phyloP scores from a whole-genome alignment of 1,139 yeast genomes.

The Geotrichum cucujoidarum region DNA sequence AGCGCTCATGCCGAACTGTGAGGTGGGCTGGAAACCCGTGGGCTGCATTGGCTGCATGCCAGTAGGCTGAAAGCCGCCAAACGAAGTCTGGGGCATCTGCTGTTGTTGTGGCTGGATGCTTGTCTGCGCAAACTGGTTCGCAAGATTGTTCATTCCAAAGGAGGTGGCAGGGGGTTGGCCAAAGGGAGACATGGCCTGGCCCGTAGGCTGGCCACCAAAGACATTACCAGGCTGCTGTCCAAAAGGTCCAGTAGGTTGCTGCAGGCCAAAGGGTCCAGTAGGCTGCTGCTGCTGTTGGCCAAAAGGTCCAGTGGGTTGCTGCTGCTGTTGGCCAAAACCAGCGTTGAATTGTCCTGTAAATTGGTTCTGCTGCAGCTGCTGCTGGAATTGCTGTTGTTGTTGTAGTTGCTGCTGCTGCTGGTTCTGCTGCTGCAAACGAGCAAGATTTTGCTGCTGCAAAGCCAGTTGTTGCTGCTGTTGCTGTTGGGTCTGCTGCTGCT shows the following conservation, averaged over 20 bases:
- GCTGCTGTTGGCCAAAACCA: background rate
- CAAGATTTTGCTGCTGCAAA: background rate
- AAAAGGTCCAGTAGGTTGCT: slow-evolving; percentile 2
- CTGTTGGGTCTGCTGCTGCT: slow-evolving; percentile 18
- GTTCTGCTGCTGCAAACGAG: background rate
- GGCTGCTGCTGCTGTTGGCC: slow-evolving; percentile 1
- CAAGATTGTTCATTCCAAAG: slow-evolving; percentile 21
- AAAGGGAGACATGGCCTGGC: background rate
- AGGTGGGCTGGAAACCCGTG: slow-evolving; percentile 16
- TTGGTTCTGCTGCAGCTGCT: slow-evolving; percentile 3
- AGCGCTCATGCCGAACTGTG: background rate
- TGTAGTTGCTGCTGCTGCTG: slow-evolving; percentile 1
- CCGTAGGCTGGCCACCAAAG: background rate
- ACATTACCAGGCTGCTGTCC: background rate
- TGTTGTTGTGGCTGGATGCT: background rate
- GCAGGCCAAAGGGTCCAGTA: background rate
- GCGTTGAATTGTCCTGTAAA: slow-evolving; percentile 1
- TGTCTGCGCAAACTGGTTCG: slow-evolving; percentile 57
- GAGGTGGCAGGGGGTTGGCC: slow-evolving; percentile 2
- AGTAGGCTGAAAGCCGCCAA: slow-evolving; percentile 5
- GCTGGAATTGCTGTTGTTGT: background rate
- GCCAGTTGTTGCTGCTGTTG: slow-evolving; percentile 4
- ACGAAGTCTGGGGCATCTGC: slow-evolving; percentile 10
- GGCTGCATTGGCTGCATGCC: background rate
- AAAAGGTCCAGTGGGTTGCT: background rate